A percentile compares a stretch with the other conserved stretches of the same genome.
These are phyloP conservation scores for Magnusiomyces paraingens DNA, from an alignment of 1,139 yeast genomes.

Conservation along the genomic window DNA sequence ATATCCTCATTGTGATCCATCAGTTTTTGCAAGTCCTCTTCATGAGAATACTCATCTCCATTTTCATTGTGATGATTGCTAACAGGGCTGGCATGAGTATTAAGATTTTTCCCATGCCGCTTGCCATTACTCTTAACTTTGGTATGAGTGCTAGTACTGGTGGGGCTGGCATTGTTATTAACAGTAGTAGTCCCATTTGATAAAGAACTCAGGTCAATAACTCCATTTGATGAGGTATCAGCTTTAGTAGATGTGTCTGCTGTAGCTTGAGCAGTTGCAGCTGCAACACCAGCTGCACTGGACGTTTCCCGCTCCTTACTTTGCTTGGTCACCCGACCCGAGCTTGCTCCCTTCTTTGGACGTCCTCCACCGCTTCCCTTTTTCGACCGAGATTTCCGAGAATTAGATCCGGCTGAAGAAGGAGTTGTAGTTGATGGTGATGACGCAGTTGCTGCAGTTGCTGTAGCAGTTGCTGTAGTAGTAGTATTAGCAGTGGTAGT, in stretches of 20 bases:
- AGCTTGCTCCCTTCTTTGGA: too few relatives aligned
- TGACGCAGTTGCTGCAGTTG: too few relatives aligned
- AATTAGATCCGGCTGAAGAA: too few relatives aligned
- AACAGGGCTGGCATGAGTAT: background rate
- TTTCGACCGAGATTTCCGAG: too few relatives aligned
- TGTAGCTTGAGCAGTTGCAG: too few relatives aligned
- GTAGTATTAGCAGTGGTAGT: background rate
- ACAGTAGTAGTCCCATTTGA: background rate
- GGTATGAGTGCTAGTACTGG: background rate
- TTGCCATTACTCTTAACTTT: background rate
- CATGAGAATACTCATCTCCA: background rate
- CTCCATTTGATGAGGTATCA: background rate
- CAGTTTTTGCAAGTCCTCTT: background rate
- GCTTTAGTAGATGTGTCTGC: background rate
- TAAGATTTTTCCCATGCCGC: background rate
- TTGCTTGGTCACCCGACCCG: too few relatives aligned
- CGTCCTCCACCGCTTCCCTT: too few relatives aligned
- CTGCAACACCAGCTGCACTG: too few relatives aligned
- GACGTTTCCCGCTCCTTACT: too few relatives aligned
- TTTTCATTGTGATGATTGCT: background rate
- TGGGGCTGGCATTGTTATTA: background rate
- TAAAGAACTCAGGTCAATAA: background rate
- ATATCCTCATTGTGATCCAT: background rate
- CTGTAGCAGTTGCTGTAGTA: background rate
- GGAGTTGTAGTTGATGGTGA: too few relatives aligned